A percentile compares a stretch with the other conserved stretches of the same genome.
These are phyloP conservation scores for Dentipellis fragilis DNA, from an alignment of 768 basidiomycete genomes.

Conservation along the genomic window DNA sequence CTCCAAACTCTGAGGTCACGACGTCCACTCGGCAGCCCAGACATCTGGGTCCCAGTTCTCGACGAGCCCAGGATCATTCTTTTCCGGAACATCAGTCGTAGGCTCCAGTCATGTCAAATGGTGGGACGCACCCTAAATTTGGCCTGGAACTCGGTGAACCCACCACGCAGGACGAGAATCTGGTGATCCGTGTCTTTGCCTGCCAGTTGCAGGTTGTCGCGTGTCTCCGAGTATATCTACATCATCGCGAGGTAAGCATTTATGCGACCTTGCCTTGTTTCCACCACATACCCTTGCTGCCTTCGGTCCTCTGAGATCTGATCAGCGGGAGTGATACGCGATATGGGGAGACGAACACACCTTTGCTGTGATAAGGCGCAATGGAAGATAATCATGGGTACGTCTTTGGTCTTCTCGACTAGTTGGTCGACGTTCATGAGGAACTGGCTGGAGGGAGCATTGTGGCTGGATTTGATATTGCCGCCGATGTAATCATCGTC, in stretches of 20 bases:
- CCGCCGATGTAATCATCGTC: slow-evolving; percentile 75
- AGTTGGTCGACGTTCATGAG: slow-evolving; percentile 45
- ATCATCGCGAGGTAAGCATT: slow-evolving; percentile 6
- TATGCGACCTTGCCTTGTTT: background rate
- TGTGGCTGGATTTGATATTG: slow-evolving; percentile 57
- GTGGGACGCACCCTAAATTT: slow-evolving; percentile 44
- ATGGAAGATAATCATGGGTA: slow-evolving; percentile 66
- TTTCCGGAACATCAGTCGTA: background rate
- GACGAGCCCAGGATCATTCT: slow-evolving; percentile 61
- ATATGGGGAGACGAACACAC: slow-evolving; percentile 29
- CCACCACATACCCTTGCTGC: slow-evolving; percentile 52
- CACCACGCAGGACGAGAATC: slow-evolving; percentile 58
- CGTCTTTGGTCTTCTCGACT: slow-evolving; percentile 47
- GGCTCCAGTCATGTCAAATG: background rate
- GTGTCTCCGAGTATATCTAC: slow-evolving; percentile 63
- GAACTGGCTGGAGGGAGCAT: slow-evolving; percentile 57
- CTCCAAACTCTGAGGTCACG: background rate
- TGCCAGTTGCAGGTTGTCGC: slow-evolving; percentile 28
- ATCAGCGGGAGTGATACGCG: background rate
- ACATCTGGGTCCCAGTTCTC: slow-evolving; percentile 68
- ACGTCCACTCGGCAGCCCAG: slow-evolving; percentile 39
- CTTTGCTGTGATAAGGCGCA: slow-evolving; percentile 69
- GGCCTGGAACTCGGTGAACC: slow-evolving; percentile 62
- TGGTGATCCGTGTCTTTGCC: slow-evolving; percentile 39
- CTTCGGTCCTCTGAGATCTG: slow-evolving; percentile 52